These are phyloP conservation scores for Serendipita sp. DNA, from an alignment of 768 basidiomycete genomes.

Conservation along the genomic window DNA sequence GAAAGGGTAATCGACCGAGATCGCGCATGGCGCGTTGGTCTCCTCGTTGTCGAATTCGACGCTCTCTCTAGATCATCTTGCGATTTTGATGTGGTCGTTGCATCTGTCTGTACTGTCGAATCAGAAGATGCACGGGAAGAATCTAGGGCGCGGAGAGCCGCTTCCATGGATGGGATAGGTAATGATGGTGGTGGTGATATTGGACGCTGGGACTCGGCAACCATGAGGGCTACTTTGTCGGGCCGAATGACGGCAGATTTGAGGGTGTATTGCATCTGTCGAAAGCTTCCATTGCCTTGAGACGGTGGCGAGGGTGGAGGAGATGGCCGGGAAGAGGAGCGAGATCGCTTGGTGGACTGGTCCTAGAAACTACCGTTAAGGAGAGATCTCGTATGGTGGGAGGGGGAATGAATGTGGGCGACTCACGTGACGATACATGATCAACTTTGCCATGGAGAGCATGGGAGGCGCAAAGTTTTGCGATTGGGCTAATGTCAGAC, in stretches of 20 bases:
- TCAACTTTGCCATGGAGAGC: conserved; percentile 6
- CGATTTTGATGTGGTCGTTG: background rate
- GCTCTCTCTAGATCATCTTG: background rate
- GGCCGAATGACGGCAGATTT: background rate
- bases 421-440: conserved; percentile 5
- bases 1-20: background rate
- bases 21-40: background rate
- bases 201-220: background rate
- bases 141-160: background rate
- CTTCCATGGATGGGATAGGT: no score
- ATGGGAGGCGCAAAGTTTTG: background rate
- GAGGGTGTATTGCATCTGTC: conserved; percentile 3
- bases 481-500: background rate
- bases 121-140: background rate
- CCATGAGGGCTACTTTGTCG: background rate
- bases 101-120: background rate
- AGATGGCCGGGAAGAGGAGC: background rate
- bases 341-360: background rate
- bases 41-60: background rate
- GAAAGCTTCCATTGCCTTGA: background rate
- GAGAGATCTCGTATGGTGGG: background rate
- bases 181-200: background rate
- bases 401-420: background rate
- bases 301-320: background rate
- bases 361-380: background rate